A percentile compares a stretch with the other conserved stretches of the same genome.
Conservation (phyloP, 306 rosid genomes). For the Alnus rubra region DNA sequence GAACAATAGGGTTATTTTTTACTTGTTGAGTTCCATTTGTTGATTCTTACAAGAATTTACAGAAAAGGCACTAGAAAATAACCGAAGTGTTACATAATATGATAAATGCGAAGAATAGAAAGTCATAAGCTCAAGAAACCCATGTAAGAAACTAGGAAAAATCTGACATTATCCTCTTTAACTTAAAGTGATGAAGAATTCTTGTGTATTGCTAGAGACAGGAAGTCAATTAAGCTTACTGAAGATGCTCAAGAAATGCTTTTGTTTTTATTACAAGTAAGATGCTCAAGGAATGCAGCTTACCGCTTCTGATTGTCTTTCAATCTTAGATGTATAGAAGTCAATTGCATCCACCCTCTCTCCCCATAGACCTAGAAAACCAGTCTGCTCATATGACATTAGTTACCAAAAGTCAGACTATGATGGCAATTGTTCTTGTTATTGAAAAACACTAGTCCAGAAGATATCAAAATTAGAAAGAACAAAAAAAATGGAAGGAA, state of each 20-base stretch:
- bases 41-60: too few relatives aligned
- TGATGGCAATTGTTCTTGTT: background rate
- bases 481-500: background rate
- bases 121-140: background rate
- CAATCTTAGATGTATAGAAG: conserved; percentile 56
- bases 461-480: background rate
- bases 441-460: background rate
- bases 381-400: conserved; percentile 67
- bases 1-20: background rate
- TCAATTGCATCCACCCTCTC: conserved; percentile 73
- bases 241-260: conserved; percentile 17
- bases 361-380: conserved; percentile 87
- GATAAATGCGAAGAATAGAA: background rate
- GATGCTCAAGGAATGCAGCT: conserved; percentile 29
- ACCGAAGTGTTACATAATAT: background rate
- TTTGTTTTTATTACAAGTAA: background rate
- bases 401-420: conserved; percentile 12
- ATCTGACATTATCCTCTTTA: background rate
- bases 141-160: background rate
- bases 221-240: background rate
- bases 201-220: background rate
- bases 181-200: background rate
- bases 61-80: too few relatives aligned
- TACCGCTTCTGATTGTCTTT: conserved; percentile 63
- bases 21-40: too few relatives aligned